These are phyloP conservation scores for Dactylellina haptotyla DNA, from an alignment of 2,329 filamentous ascomycete genomes.

Conservation along the genomic window DNA sequence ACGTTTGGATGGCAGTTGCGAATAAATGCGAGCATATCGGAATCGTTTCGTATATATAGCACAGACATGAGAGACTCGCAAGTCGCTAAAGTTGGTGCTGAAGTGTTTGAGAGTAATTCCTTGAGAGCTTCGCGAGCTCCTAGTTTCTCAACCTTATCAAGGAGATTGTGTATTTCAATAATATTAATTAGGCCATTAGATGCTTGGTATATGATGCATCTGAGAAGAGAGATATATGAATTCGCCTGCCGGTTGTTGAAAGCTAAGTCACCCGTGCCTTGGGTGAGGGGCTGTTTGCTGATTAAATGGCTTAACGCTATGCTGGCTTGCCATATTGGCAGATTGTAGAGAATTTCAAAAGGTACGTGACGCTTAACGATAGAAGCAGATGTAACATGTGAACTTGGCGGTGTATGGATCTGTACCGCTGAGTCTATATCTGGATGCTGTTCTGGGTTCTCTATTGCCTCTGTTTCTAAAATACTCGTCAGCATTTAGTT, in stretches of 20 bases:
- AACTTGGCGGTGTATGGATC: not conserved
- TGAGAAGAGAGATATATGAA: conserved; percentile 3
- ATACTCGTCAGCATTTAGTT: not conserved
- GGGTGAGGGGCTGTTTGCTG: not conserved
- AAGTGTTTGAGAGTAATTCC: not conserved
- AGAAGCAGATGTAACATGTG: not conserved
- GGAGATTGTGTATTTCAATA: not conserved
- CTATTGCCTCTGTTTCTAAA: not conserved
- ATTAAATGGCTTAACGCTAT: not conserved
- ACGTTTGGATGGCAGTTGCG: not conserved
- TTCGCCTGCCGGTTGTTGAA: not conserved
- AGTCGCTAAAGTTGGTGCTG: not conserved
- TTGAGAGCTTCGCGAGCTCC: not conserved
- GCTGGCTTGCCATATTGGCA: conserved; percentile 24
- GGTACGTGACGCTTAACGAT: not conserved
- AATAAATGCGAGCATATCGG: conserved; percentile 1
- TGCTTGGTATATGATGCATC: conserved; percentile 14
- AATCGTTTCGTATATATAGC: not conserved
- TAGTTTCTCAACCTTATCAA: not conserved
- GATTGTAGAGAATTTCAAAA: not conserved
- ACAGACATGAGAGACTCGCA: not conserved
- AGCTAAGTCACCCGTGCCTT: not conserved
- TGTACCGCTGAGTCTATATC: not conserved
- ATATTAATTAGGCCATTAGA: conserved; percentile 9
- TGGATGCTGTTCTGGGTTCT: not conserved